phyloP scores from a whole-genome alignment of 192 early-diverging fungal species.

The Coemansia sp. region DNA sequence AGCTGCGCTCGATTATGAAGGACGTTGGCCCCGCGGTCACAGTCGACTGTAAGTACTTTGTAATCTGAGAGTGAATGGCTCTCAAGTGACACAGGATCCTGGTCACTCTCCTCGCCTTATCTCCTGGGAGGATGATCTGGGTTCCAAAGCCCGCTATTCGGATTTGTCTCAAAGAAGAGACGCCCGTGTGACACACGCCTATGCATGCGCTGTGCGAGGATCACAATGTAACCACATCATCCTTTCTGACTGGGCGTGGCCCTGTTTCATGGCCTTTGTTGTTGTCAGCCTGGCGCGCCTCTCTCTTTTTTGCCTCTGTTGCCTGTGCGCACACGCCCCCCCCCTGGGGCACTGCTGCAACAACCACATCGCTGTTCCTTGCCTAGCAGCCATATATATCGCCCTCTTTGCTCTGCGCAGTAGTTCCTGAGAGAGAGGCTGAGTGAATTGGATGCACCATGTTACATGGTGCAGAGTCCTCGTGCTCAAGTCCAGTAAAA shows the following conservation, averaged over 20 bases:
- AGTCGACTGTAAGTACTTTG: conserved; percentile 50
- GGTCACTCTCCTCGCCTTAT: not conserved
- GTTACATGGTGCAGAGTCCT: not conserved
- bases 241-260: not conserved
- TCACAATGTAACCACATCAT: not conserved
- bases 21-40: conserved; percentile 71
- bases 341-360: not conserved
- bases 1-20: conserved; percentile 71
- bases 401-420: not conserved
- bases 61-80: not conserved
- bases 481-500: not conserved
- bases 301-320: not conserved
- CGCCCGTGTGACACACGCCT: conserved; percentile 4
- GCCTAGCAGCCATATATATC: not conserved
- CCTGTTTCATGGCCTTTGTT: not conserved
- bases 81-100: not conserved
- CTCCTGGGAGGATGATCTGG: not conserved
- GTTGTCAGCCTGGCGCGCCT: not conserved
- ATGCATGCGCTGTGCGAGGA: conserved; percentile 1
- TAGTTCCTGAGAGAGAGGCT: not conserved
- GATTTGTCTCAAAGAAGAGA: not conserved
- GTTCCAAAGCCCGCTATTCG: not conserved
- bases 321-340: not conserved
- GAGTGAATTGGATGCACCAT: not conserved
- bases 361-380: not conserved